These are phyloP conservation scores for Nemania abortiva DNA, from an alignment of 2,329 filamentous ascomycete genomes.

Conservation along the genomic window DNA sequence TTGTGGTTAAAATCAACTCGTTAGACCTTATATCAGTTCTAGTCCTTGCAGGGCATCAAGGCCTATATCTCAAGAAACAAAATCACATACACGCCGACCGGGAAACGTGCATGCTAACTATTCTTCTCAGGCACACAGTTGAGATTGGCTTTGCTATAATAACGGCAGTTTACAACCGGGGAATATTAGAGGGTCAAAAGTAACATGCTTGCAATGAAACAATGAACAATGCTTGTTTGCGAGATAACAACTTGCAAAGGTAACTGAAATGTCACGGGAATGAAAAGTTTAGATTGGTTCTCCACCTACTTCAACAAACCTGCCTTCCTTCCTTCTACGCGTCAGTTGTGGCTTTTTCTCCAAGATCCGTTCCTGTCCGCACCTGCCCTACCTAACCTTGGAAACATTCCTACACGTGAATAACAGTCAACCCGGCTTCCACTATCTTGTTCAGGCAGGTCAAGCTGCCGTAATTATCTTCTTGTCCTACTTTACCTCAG, in stretches of 20 bases:
- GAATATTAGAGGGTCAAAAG: not conserved
- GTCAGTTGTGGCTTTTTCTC: not conserved
- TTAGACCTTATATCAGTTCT: too few relatives aligned
- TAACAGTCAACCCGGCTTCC: not conserved
- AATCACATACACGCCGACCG: too few relatives aligned
- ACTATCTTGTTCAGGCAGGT: not conserved
- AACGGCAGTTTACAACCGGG: too few relatives aligned
- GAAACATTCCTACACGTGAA: not conserved
- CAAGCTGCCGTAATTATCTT: not conserved
- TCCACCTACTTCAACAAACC: not conserved
- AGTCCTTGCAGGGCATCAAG: too few relatives aligned
- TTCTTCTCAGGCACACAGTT: too few relatives aligned
- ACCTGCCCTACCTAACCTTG: not conserved
- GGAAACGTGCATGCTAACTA: too few relatives aligned
- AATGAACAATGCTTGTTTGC: not conserved
- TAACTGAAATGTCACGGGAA: not conserved
- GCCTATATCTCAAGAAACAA: too few relatives aligned
- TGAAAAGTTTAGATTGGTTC: not conserved
- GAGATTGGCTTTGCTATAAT: too few relatives aligned
- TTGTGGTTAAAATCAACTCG: too few relatives aligned
- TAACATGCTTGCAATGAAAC: not conserved
- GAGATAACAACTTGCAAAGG: not conserved
- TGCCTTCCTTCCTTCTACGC: not conserved
- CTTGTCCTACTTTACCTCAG: not conserved
- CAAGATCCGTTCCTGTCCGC: not conserved